Base-by-base conservation (phyloP, 148 eudicot species). In the Selenicereus undatus region DNA sequence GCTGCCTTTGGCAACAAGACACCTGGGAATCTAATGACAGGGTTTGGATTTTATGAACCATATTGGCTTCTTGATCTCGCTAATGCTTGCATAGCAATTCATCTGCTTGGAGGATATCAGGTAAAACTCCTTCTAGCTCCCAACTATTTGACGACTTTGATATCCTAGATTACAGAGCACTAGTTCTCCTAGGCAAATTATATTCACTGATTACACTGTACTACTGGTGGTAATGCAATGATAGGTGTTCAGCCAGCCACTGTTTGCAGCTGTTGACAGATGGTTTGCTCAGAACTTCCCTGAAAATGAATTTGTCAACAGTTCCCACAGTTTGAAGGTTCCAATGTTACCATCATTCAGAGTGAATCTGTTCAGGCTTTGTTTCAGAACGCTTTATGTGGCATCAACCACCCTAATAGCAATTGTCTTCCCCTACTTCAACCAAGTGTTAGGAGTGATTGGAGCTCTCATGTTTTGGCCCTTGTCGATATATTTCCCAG, bases 61-160 rank as follows among this genome's bases (percentile, higher is more conserved):
- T 95, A 88, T 70, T 92, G 97, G 97, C 92, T 95, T 35, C 81
- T 95, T 18, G 92, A 91, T 88, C 78, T 95, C 50, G 94, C 98
- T 50, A 93, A 95, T 79, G 97, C 93, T 71, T 91, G 97, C 82
- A 84, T 93, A 69, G 86, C 90, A 84, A 81, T 93, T 78, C 98
- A 95, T 81, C 86, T 93, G 18, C 81, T 92, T 66, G 98, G 98
- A 81, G 97, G 90, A 76, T 95, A 91, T 85, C 98, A 95, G 97
- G 96, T 93, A 75, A 30, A 3, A 50, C 2, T 22, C 5, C 35
- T 14, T 66, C 3, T 66, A 22, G 18, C 7, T 64, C 11, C 27
- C 12, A 22, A 66, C 12, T 26, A 11, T 66, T 1, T 66, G 10
- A 26, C 35, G 1, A 26, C 30, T 5, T 26, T 11, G 32, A 5